phyloP scores from a whole-genome alignment of 148 eudicot species.

The Limonium bicolor region DNA sequence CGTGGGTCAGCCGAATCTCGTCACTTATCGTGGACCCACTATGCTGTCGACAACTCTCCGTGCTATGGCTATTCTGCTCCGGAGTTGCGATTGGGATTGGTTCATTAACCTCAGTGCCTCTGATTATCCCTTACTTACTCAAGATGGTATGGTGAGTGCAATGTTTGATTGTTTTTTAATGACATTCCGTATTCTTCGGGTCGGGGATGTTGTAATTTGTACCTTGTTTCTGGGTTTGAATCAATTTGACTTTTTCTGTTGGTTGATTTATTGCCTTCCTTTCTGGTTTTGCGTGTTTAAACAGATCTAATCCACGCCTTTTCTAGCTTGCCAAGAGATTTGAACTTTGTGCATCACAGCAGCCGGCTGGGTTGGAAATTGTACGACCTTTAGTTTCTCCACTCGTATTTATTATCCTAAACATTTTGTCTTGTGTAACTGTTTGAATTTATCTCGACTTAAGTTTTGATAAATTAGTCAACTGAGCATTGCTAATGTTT shows the following conservation, averaged over 20 bases:
- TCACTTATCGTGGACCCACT: slow-evolving; percentile 85
- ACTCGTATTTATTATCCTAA: not conserved
- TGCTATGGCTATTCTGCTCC: slow-evolving; percentile 61
- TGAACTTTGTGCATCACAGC: slow-evolving; percentile 69
- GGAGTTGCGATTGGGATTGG: slow-evolving; percentile 73
- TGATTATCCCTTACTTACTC: slow-evolving; percentile 87
- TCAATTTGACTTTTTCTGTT: slow-evolving; percentile 2
- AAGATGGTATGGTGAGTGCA: slow-evolving; percentile 99
- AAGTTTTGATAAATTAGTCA: too few relatives aligned
- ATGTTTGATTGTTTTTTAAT: not conserved
- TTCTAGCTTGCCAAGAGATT: slow-evolving; percentile 60
- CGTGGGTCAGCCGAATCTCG: slow-evolving; percentile 62
- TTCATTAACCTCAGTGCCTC: slow-evolving; percentile 96
- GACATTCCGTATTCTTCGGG: not conserved
- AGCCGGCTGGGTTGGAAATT: slow-evolving; percentile 88
- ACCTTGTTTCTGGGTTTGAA: not conserved
- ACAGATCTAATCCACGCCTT: slow-evolving; percentile 92
- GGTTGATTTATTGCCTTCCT: not conserved
- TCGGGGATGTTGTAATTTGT: not conserved
- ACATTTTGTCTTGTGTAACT: too few relatives aligned
- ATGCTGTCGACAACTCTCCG: slow-evolving; percentile 80
- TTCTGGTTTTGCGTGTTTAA: too few relatives aligned
- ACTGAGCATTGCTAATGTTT: not conserved
- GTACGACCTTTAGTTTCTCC: slow-evolving; percentile 24
- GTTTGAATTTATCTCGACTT: too few relatives aligned